Base-by-base conservation (phyloP, 306 rosid genomes). In the Quercus alba region DNA sequence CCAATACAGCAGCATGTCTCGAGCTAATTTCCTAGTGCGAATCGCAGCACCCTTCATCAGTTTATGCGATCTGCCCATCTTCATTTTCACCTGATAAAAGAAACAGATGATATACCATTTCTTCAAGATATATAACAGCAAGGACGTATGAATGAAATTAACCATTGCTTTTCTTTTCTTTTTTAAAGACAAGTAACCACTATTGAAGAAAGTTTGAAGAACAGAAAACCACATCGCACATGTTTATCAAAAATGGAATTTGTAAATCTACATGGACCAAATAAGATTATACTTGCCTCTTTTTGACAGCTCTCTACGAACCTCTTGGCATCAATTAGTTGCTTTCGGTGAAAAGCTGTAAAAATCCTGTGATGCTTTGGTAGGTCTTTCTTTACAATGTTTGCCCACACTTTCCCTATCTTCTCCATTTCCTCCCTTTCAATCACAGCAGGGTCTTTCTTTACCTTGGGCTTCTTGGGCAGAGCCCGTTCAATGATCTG, bases 401-500 rank as follows among this genome's bases (percentile, higher is more conserved):
- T 91, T 56, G 86, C 88, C 99, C 99, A 96, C 72, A 91, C 84
- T 81, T 90, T 93, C 23, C 94, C 97, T 33, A 91, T 80, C 83
- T 89, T 93, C 52, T 96, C 99, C 81, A 82, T 87, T 90, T 93
- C 99, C 86, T 93, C 99, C 84, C 84, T 91, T 85, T 93, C 98
- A 72, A 91, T 89, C 72, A 86, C 76, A 66, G 92, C 90, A 66
- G 97, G 97, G 78, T 93, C 99, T 86, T 91, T 93, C 75, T 80
- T 86, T 61, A 89, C 78, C 81, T 86, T 93, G 64, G 85, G 91
- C 81, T 96, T 91, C 88, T 91, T 96, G 68, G 99, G 98, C 61
- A 96, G 84, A 90, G 97, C 92, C 78, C 98, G 85, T 81, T 96
- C 99, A 83, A 96, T 96, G 66, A 96, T 93, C 99, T 96, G 89